Evolutionary conservation across 2,329 filamentous ascomycete genomes (phyloP).

Genomic region (Atkinsonella hypoxylon): DNA sequence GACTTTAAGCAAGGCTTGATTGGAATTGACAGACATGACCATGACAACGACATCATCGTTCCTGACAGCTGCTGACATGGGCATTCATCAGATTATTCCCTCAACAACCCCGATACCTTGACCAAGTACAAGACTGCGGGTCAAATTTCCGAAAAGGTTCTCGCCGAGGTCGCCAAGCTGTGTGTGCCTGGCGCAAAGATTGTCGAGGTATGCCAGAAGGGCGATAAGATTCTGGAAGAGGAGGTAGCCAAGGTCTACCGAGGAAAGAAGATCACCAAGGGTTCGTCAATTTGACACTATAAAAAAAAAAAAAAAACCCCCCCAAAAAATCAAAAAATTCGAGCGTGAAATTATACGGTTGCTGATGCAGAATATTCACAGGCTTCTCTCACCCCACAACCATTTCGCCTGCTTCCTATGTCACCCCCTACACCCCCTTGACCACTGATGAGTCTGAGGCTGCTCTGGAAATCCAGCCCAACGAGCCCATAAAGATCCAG

Average conservation of each 20-base stretch:
- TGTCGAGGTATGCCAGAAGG: slow-evolving; percentile 86
- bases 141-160: slow-evolving; percentile 88
- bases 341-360: background rate
- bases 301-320: no score
- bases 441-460: slow-evolving; percentile 80
- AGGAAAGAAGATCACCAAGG: slow-evolving; percentile 94
- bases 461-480: slow-evolving; percentile 63
- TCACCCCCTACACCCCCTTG: slow-evolving; percentile 94
- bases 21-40: no score
- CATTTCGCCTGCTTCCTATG: slow-evolving; percentile 82
- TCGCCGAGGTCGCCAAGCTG: slow-evolving; percentile 66
- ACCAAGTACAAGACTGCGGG: slow-evolving; percentile 99
- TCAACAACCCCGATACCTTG: slow-evolving; percentile 86
- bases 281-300: slow-evolving; percentile 30
- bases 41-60: background rate
- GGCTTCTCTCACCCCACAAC: slow-evolving; percentile 91
- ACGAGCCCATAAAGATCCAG: slow-evolving; percentile 92
- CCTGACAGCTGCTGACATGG: background rate
- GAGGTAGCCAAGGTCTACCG: slow-evolving; percentile 95
- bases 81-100: slow-evolving; percentile 62
- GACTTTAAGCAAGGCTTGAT: background rate
- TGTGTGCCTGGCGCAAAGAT: slow-evolving; percentile 83
- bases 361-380: slow-evolving; percentile 20
- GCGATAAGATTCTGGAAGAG: slow-evolving; percentile 88
- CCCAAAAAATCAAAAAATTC: background rate